Evolutionary conservation across 176 grass and related monocot genomes (phyloP).

Genomic region (barley (Hordeum vulgare)): MorexV3_pseudomolecules_assembly NC_058519.1:430848133-430848632

Average conservation of each 20-base stretch:
- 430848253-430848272: too few relatives aligned
- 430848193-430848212: too few relatives aligned
- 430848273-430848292: too few relatives aligned
- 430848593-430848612: slow-evolving; percentile 8
- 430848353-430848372: not conserved
- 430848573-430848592: slow-evolving; percentile 30
- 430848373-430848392: not conserved
- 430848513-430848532: slow-evolving; percentile 21
- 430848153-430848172: too few relatives aligned
- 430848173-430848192: too few relatives aligned
- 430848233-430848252: too few relatives aligned
- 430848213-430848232: too few relatives aligned
- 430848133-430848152: too few relatives aligned
- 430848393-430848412: not conserved
- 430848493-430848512: not conserved
- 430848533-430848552: slow-evolving; percentile 50
- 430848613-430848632: slow-evolving; percentile 27
- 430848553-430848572: slow-evolving; percentile 22
- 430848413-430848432: not conserved
- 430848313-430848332: not conserved
- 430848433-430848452: not conserved
- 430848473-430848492: not conserved
- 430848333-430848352: too few relatives aligned
- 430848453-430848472: not conserved
- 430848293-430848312: too few relatives aligned